Evolutionary conservation across 192 early-diverging fungal species (phyloP), one percentile per base, ranked within the genome.

Genomic region (Mortierella alpina): DNA sequence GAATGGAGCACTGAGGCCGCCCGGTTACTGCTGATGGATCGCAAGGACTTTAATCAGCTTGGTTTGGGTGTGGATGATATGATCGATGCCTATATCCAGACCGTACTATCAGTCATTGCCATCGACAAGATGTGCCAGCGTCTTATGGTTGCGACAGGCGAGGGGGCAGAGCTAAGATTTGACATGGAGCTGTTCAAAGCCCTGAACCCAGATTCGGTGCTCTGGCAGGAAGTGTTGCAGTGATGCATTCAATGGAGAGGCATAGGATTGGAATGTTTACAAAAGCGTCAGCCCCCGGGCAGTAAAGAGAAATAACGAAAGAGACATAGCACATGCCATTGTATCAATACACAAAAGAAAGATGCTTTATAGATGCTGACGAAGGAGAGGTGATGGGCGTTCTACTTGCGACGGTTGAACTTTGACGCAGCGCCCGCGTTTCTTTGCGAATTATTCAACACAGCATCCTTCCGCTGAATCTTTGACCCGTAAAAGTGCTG

Each of bases 61-160:
- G 94, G 94, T 14, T 74, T 95, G 48, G 95, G 94, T 10, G 88
- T 96, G 56, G 95, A 95, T 68, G 94, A 95, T 66, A 79, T 95
- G 68, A 96, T 95, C 63, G 95, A 96, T 65, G 94, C 92, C 4
- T 95, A 95, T 70, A 94, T 96, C 75, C 95, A 96, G 76, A 96
- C 95, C 5, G 91, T 95, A 20, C 71, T 95, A 45, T 88, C 89
- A 52, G 93, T 96, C 10, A 93, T 96, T 80, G 93, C 92, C 12
- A 95, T 96, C 65, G 95, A 96, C 70, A 89, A 90, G 63, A 94
- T 95, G 94, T 84, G 87, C 40, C 80, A 81, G 49, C 64, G 89
- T 31, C 66, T 91, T 10, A 87, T 90, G 83, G 56, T 59, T 18
- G 81, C 82, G 20, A 72, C 58, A n/a, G 61, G 68, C 9, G 68